Conservation (phyloP, 352 stramenopile genomes). For the Peronospora belbahrii region DNA sequence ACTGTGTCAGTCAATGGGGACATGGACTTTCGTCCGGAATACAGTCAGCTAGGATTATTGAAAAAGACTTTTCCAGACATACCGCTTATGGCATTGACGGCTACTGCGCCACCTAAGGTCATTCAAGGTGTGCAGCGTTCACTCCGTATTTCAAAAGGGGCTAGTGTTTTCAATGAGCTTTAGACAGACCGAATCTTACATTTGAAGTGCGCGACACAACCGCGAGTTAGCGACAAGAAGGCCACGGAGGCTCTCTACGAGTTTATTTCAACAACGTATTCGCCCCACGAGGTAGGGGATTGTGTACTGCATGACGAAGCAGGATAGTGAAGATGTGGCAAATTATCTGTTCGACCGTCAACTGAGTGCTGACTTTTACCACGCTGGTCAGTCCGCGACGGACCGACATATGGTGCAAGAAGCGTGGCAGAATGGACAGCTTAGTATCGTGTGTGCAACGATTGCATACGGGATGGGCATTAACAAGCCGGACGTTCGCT, state of each 20-base stretch:
- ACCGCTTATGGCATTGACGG: constrained; percentile 91
- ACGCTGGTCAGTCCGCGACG: constrained; percentile 77
- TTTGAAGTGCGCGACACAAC: constrained; percentile 86
- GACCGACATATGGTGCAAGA: constrained; percentile 77
- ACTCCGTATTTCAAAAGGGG: constrained; percentile 65
- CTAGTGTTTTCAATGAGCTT: constrained; percentile 89
- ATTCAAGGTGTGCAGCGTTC: constrained; percentile 70
- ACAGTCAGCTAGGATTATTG: constrained; percentile 88
- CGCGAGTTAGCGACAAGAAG: constrained; percentile 30
- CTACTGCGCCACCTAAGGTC: constrained; percentile 82
- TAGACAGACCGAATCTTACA: constrained; percentile 88
- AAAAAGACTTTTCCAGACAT: constrained; percentile 87
- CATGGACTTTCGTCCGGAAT: constrained; percentile 89
- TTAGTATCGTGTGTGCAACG: constrained; percentile 91
- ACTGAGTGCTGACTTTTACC: constrained; percentile 89
- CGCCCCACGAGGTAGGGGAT: constrained; percentile 68
- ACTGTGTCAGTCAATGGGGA: constrained; percentile 86
- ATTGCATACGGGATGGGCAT: constrained; percentile 96
- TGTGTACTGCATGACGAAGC: constrained; percentile 92
- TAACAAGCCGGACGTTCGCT: constrained; percentile 92
- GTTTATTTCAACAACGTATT: constrained; percentile 48
- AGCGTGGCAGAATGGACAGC: constrained; percentile 60
- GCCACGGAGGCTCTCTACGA: constrained; percentile 47
- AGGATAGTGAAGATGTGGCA: constrained; percentile 90
- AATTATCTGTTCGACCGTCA: constrained; percentile 82